phyloP scores from a whole-genome alignment of 257 asterid species.

The Ajuga chamaepitys region DNA sequence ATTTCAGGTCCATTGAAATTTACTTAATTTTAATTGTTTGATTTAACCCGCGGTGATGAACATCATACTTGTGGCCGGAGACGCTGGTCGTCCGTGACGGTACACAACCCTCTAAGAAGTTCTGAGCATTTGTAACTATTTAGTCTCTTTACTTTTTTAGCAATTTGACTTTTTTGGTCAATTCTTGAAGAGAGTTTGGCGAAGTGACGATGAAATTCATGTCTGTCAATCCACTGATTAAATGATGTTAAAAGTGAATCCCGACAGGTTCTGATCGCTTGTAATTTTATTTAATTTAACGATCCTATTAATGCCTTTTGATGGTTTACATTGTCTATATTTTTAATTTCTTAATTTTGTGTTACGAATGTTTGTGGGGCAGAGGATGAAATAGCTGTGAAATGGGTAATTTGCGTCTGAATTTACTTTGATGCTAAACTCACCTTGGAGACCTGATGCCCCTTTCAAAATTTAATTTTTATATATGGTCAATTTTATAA shows the following conservation, averaged over 20 bases:
- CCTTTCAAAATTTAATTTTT: neutral
- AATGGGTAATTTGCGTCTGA: conserved; percentile 6
- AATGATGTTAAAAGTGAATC: conserved; percentile 6
- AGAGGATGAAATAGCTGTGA: neutral
- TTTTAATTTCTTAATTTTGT: neutral
- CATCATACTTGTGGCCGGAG: conserved; percentile 1
- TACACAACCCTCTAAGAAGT: conserved; percentile 22
- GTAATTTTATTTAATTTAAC: neutral
- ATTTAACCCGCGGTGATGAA: neutral
- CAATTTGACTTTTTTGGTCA: neutral
- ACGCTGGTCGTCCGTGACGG: conserved; percentile 10
- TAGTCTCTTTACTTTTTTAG: neutral
- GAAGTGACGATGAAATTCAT: conserved; percentile 13
- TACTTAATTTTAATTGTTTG: neutral
- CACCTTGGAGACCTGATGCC: conserved; percentile 5
- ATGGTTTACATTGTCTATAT: neutral
- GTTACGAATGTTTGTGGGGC: neutral
- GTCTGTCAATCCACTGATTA: conserved; percentile 22
- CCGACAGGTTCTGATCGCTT: conserved; percentile 18
- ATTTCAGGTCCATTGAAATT: too few species aligned
- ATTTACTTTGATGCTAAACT: neutral
- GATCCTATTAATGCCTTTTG: too few species aligned
- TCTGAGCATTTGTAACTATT: conserved; percentile 4
- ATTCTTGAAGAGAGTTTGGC: neutral
- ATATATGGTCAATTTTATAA: too few species aligned